Evolutionary conservation across 306 rosid genomes (phyloP), one percentile per base, ranked within the genome.

Genomic region (Malus sylvestris): DNA sequence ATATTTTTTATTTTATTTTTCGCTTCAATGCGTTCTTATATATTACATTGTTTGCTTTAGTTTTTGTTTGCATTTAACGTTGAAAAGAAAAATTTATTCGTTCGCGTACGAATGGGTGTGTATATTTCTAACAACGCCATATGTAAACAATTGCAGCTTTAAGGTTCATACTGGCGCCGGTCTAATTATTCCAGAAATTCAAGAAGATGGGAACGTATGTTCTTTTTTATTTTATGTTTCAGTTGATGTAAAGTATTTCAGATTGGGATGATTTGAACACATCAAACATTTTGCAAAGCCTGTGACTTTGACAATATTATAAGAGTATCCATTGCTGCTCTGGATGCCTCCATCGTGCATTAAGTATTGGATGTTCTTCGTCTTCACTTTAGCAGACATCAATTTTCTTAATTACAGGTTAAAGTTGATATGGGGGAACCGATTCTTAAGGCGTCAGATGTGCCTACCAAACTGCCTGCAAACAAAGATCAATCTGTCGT

Each of bases 361-460:
- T 27, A 16, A 38, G 27, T 67, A 22, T 76, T 71, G 45, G 22
- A 42, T 75, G 72, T 25, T 61, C 29, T 30, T 57, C 35, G 38
- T 51, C 67, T 45, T 64, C 25, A 68, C n/a, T 49, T 67, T 81
- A 81, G 74, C 49, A 15, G 70, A 74, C 60, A 71, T 71, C 67
- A 52, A 20, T 80, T 29, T 27, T 80, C 59, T 60, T 38, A 23
- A 75, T 73, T 81, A 83, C 90, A 95, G 99, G 97, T 92, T 78
- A 92, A 72, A 88, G 97, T 95, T 80, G 97, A 95, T 79, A 95
- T 95, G 99, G 99, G 99, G 12, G 96, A 92, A 71, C 99, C 99
- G 1, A 51, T 92, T 77, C 97, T 95, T 60, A 89, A 90, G 84
- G 91, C 97, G 73, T 83, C 89, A 70, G 93, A 89, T 22, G 88